Evolutionary conservation across 495 filamentous ascomycete genomes (phyloP), one percentile per base, ranked within the genome.

Genomic region (Penicillium longicatenatum): DNA sequence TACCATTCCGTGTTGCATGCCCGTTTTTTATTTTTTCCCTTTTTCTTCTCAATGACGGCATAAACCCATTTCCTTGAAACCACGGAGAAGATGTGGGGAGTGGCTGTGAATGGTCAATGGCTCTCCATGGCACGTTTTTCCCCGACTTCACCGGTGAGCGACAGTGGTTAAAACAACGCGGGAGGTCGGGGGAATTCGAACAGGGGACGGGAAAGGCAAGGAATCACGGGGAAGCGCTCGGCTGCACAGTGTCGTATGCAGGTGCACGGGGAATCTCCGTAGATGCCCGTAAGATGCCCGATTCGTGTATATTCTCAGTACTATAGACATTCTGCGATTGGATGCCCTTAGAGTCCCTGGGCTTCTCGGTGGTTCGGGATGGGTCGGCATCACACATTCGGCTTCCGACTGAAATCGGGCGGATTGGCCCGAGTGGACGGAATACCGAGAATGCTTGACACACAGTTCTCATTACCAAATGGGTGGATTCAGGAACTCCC

Each of bases 121-220:
- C 22, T 52, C 54, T 55, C 41, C 59, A 35, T 51, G 52, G 43
- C 61, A 57, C 48, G 47, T 49, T 47, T 58, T 60, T 46, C 66
- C 66, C 66, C 64, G 59, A 62, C 56, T 67, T 67, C 64, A 64
- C 66, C 66, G 66, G 66, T 69, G 66, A 69, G 61, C 64, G 30
- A 69, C 64, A 59, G 43, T 30, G 66, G 66, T 49, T 69, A 55
- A 63, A 50, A 52, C 57, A 35, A 39, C 37, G 39, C 49, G 49
- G 57, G 45, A 53, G 44, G 51, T 51, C 45, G 53, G 54, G 57
- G 35, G 50, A 53, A 16, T 53, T 42, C 35, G 35, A 42, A 48
- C 45, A 48, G 45, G 45, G 45, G 11, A 48, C 45, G 45, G 45
- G 24, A 48, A n/a, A 48, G 21, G 7, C 16, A n/a, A 48, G 45